phyloP scores from a whole-genome alignment of 2,329 filamentous ascomycete species.

The Clarireedia paspali region DNA sequence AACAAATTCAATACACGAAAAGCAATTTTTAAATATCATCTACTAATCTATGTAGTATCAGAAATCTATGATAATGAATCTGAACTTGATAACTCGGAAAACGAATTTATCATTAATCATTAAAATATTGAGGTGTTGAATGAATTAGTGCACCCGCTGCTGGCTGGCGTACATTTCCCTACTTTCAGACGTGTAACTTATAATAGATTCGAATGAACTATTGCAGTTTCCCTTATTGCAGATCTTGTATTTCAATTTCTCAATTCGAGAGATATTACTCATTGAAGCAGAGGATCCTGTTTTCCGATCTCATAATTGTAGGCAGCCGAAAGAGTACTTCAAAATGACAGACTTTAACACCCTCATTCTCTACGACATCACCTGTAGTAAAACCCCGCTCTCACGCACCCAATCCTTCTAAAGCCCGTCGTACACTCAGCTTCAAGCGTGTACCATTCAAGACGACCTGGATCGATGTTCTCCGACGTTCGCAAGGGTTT shows the following conservation, averaged over 20 bases:
- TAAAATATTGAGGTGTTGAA: neutral
- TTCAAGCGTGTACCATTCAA: neutral
- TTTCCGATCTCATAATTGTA: neutral
- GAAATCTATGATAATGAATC: too few species aligned
- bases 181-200: neutral
- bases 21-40: too few species aligned
- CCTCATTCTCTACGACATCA: neutral
- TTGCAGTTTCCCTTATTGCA: neutral
- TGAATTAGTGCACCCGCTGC: neutral
- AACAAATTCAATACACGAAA: too few species aligned
- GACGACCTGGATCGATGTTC: neutral
- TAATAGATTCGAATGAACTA: neutral
- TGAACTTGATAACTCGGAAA: too few species aligned
- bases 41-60: too few species aligned
- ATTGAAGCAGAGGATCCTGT: neutral
- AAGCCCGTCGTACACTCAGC: neutral
- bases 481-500: slow-evolving; percentile 37
- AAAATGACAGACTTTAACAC: neutral
- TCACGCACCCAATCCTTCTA: neutral
- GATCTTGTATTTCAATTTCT: neutral
- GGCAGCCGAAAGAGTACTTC: neutral
- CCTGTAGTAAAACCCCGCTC: neutral
- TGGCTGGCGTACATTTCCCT: neutral
- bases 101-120: neutral
- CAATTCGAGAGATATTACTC: neutral